Conservation (phyloP, 83 land plant species). For the Picea mariana region DNA sequence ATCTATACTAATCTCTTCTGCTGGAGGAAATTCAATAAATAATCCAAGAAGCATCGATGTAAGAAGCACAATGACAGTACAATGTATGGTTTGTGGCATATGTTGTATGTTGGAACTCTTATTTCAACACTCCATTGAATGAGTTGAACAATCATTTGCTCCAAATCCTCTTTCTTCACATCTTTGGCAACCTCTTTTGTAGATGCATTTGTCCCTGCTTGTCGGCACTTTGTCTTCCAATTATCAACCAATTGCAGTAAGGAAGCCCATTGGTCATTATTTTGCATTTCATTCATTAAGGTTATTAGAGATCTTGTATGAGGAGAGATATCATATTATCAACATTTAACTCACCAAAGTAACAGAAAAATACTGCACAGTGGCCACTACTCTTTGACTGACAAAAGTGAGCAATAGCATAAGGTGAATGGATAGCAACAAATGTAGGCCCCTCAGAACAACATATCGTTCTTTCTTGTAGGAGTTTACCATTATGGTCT, state of each 20-base stretch:
- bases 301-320: too few relatives aligned
- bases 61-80: not conserved
- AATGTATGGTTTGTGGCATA: constrained; percentile 52
- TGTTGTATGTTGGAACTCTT: constrained; percentile 48
- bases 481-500: constrained; percentile 90
- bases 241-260: constrained; percentile 44
- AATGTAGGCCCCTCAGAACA: constrained; percentile 93
- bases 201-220: not conserved
- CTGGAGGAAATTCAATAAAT: too few relatives aligned
- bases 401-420: constrained; percentile 59
- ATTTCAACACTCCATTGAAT: constrained; percentile 45
- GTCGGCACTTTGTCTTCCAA: constrained; percentile 24
- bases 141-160: constrained; percentile 42
- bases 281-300: not conserved
- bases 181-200: constrained; percentile 23
- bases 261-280: constrained; percentile 32
- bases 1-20: too few relatives aligned
- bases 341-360: too few relatives aligned
- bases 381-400: too few relatives aligned
- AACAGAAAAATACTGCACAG: too few relatives aligned
- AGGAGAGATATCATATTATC: too few relatives aligned
- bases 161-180: constrained; percentile 42
- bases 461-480: constrained; percentile 72
- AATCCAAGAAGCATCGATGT: too few relatives aligned
- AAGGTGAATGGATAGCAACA: constrained; percentile 74